A percentile compares a stretch with the other conserved stretches of the same genome.
Conservation (phyloP, 331 rosid species). For the Quercus lobata region DNA sequence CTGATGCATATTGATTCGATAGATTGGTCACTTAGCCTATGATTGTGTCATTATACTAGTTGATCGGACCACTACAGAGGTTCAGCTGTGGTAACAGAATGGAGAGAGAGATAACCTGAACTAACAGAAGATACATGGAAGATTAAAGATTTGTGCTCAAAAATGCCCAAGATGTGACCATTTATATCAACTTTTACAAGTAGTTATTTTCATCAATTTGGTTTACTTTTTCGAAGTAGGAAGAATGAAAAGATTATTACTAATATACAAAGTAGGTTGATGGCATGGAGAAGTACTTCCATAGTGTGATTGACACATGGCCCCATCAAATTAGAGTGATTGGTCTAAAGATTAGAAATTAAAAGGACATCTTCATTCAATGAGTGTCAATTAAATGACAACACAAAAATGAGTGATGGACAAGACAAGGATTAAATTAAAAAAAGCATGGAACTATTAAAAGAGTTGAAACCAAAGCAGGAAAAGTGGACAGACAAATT, state of each 20-base stretch:
- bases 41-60: no score
- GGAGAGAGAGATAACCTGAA: not conserved
- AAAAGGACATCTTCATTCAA: not conserved
- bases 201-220: not conserved
- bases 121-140: not conserved
- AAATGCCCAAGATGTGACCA: not conserved
- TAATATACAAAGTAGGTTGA: not conserved
- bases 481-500: not conserved
- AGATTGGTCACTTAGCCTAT: not conserved
- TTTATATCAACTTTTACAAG: not conserved
- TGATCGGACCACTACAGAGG: no score
- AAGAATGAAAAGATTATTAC: not conserved
- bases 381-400: not conserved
- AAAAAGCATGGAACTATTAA: not conserved
- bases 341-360: not conserved
- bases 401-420: not conserved
- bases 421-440: not conserved
- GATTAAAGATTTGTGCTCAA: not conserved
- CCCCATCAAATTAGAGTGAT: not conserved
- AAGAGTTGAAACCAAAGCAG: not conserved
- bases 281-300: not conserved
- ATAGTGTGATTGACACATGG: not conserved
- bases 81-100: no score
- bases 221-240: not conserved
- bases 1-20: not conserved